phyloP scores from a whole-genome alignment of 2,329 filamentous ascomycete genomes.

The Exophiala dermatitidis region DNA sequence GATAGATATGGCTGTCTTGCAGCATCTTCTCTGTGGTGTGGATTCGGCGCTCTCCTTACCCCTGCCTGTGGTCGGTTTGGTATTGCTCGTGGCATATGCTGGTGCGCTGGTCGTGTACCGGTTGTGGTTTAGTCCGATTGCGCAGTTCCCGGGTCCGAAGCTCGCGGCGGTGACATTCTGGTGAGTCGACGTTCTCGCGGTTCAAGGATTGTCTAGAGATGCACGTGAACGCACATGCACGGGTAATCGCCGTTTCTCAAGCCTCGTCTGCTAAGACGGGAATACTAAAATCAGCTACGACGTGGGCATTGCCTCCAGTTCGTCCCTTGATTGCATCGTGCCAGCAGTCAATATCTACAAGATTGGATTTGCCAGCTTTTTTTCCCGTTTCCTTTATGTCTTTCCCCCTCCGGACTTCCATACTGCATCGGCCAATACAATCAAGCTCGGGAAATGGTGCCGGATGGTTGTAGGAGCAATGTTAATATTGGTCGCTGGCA shows the following conservation, averaged over 20 bases:
- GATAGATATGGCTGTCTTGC: background rate
- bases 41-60: background rate
- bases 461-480: too few species aligned
- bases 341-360: background rate
- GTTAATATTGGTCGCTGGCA: background rate
- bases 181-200: background rate
- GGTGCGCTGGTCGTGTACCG: slow-evolving; percentile 17
- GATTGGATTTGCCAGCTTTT: background rate
- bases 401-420: background rate
- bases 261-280: background rate
- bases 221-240: too few species aligned
- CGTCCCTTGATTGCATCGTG: too few species aligned
- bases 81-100: slow-evolving; percentile 4
- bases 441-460: too few species aligned
- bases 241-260: too few species aligned
- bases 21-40: background rate
- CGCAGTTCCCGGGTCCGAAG: slow-evolving; percentile 29
- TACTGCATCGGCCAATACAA: background rate
- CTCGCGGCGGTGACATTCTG: slow-evolving; percentile 30
- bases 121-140: slow-evolving; percentile 23
- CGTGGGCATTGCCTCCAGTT: background rate
- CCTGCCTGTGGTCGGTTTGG: background rate
- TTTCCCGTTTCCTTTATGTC: background rate
- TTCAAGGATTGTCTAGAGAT: background rate
- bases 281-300: background rate